phyloP scores from a whole-genome alignment of 768 basidiomycete species.

The Tremella yokohamensis region DNA sequence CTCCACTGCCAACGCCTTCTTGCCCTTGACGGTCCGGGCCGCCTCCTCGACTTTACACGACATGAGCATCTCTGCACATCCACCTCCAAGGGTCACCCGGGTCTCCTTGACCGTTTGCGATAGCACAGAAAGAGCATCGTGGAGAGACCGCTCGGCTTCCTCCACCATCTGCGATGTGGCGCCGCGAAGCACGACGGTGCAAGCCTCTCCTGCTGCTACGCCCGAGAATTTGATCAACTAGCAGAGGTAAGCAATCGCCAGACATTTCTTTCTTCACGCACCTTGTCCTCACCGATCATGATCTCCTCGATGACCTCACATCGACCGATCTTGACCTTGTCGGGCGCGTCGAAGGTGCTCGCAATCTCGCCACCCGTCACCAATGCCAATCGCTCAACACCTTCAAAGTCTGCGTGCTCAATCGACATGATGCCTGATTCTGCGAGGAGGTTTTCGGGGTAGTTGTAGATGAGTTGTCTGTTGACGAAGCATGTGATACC shows the following conservation, averaged over 20 bases:
- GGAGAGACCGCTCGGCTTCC: conserved; percentile 94
- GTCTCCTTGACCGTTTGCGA: conserved; percentile 98
- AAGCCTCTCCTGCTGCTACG: conserved; percentile 94
- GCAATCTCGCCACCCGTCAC: conserved; percentile 98
- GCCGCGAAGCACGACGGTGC: conserved; percentile 94
- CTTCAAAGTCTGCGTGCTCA: conserved; percentile 98
- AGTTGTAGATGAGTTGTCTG: conserved; percentile 98
- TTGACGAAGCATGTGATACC: conserved; percentile 98
- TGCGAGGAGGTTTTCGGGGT: conserved; percentile 90
- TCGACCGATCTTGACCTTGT: conserved; percentile 82
- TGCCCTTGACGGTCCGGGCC: conserved; percentile 77
- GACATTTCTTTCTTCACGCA: conserved; percentile 45
- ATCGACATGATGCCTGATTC: conserved; percentile 94
- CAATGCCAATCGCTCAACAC: conserved; percentile 89
- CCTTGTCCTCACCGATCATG: conserved; percentile 99
- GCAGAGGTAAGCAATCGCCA: conserved; percentile 6
- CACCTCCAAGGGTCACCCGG: conserved; percentile 86
- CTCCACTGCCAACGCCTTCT: conserved; percentile 93
- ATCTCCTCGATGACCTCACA: conserved; percentile 97
- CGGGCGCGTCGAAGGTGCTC: conserved; percentile 87
- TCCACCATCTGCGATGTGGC: conserved; percentile 99
- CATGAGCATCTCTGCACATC: conserved; percentile 99
- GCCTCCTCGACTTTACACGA: conserved; percentile 87
- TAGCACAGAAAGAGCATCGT: conserved; percentile 93
- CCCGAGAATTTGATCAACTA: conserved; percentile 99